Percentiles rank a stretch among this genome's conserved stretches.
phyloP scores from a whole-genome alignment of 805 yeast genomes.

The Ogataea methanolica region DNA sequence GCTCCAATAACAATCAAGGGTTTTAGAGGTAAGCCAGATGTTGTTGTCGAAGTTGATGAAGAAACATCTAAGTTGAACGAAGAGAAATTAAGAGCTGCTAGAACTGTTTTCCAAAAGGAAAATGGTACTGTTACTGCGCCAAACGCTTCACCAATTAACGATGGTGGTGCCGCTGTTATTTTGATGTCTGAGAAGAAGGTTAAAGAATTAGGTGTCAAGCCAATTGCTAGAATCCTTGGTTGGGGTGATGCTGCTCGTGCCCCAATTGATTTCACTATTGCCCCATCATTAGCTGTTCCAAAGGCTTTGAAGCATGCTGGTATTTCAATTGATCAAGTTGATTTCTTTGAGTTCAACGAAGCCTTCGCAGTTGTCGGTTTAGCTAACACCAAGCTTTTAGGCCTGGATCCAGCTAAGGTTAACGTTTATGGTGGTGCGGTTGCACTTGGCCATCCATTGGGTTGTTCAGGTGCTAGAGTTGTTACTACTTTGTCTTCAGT shows the following conservation, averaged over 20 bases:
- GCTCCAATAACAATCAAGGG: slow-evolving; percentile 89
- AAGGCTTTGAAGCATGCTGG: slow-evolving; percentile 90
- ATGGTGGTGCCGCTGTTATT: slow-evolving; percentile 95
- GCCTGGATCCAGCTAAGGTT: slow-evolving; percentile 60
- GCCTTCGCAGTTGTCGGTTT: slow-evolving; percentile 96
- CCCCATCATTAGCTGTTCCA: slow-evolving; percentile 93
- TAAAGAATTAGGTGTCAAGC: slow-evolving; percentile 80
- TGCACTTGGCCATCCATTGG: slow-evolving; percentile 92
- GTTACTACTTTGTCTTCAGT: slow-evolving; percentile 82
- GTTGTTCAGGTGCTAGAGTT: slow-evolving; percentile 94
- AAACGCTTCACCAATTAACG: slow-evolving; percentile 93
- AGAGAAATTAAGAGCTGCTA: slow-evolving; percentile 70
- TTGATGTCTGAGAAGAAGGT: slow-evolving; percentile 82
- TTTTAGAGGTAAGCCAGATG: slow-evolving; percentile 83
- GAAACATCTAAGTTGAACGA: slow-evolving; percentile 78
- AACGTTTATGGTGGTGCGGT: slow-evolving; percentile 96
- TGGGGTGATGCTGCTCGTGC: slow-evolving; percentile 99
- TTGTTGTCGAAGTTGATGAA: slow-evolving; percentile 70
- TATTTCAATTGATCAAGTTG: slow-evolving; percentile 60
- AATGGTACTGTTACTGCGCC: slow-evolving; percentile 97
- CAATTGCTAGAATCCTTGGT: slow-evolving; percentile 82
- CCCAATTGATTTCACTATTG: slow-evolving; percentile 93
- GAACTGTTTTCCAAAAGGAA: slow-evolving; percentile 92
- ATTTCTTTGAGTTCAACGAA: slow-evolving; percentile 93
- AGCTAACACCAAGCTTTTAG: slow-evolving; percentile 74